Evolutionary conservation across 2,329 filamentous ascomycete species (phyloP).

Genomic region (Zasmidium cellare): DNA sequence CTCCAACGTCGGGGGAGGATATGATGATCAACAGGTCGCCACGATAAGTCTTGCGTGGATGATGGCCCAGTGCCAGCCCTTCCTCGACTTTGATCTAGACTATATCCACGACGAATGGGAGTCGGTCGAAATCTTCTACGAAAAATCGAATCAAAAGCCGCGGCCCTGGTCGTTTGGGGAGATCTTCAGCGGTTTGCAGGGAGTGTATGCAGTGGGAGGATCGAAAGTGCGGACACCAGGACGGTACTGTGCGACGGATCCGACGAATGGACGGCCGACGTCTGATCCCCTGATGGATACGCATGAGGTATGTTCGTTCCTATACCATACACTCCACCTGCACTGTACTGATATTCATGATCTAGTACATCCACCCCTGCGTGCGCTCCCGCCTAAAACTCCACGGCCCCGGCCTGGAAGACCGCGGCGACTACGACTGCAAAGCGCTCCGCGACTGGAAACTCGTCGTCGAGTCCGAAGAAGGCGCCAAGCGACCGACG

Average conservation of each 20-base stretch:
- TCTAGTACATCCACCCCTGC: constrained; percentile 54
- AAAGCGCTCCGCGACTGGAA: constrained; percentile 49
- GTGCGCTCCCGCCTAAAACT: constrained; percentile 48
- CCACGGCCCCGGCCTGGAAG: constrained; percentile 47
- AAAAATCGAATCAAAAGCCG: constrained; percentile 39
- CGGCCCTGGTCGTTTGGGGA: constrained; percentile 53
- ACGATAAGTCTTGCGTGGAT: constrained; percentile 59
- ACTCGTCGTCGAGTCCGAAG: constrained; percentile 44
- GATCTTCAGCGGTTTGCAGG: constrained; percentile 47
- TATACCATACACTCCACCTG: neutral
- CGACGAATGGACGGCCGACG: constrained; percentile 43
- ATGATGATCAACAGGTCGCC: constrained; percentile 47
- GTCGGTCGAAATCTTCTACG: constrained; percentile 45
- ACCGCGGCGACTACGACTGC: constrained; percentile 47
- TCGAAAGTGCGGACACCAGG: constrained; percentile 48
- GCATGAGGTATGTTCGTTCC: neutral
- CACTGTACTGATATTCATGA: constrained; percentile 12
- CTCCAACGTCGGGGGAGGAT: constrained; percentile 48
- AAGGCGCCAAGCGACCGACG: constrained; percentile 37
- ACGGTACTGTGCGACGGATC: constrained; percentile 48
- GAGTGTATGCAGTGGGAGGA: constrained; percentile 50
- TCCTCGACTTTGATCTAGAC: constrained; percentile 49
- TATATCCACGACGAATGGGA: constrained; percentile 51
- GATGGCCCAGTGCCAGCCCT: constrained; percentile 53
- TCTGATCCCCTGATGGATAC: constrained; percentile 48